Evolutionary conservation across 768 basidiomycete species (phyloP), one percentile per base, ranked within the genome.

Genomic region (Termitomyces sp.): DNA sequence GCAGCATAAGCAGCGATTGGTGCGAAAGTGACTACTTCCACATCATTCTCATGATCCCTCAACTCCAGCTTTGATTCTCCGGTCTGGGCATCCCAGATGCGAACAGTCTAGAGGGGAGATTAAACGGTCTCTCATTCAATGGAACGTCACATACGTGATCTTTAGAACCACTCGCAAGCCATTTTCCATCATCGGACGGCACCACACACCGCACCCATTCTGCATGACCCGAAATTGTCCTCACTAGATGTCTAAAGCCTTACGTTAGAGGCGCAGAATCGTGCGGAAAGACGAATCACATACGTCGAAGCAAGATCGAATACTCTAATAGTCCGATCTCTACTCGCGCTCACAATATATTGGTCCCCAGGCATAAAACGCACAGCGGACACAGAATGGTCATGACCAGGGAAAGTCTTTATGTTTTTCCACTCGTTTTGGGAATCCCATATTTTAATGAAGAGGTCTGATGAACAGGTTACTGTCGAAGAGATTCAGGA

Each of bases 361-460:
- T 88, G 88, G 67, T 93, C 94, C 50, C 86, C 85, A 0, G 92
- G 91, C 65, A 94, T 78, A 67, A 95, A 96, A 19, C 86, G 82
- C 1, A 88, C 92, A 27, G 85, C 84, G 11, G 94, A 94, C 47
- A 96, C 89, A 12, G 89, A 85, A 70, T 96, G 94, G 68, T 96
- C 94, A 65, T 96, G 94, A 8, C 93, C 94, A 55, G 87, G 84
- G 48, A 95, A 75, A 2, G 93, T 94, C 71, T 89, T 90, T 56
- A 79, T 79, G 68, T 92, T 94, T 75, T 91, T 92, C 80, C 91
- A 95, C 63, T 93, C 91, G 68, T 92, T 89, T 61, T 85, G 80
- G 16, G 87, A 83, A 70, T 94, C 91, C 94, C 94, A 96, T 58
- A 96, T 79, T 73, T 94, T 94, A 74, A 96, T 86, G 64, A 91